A percentile compares a stretch with the other conserved stretches of the same genome.
Conservation (phyloP, 768 basidiomycete species). For the Exidia glandulosa region DNA sequence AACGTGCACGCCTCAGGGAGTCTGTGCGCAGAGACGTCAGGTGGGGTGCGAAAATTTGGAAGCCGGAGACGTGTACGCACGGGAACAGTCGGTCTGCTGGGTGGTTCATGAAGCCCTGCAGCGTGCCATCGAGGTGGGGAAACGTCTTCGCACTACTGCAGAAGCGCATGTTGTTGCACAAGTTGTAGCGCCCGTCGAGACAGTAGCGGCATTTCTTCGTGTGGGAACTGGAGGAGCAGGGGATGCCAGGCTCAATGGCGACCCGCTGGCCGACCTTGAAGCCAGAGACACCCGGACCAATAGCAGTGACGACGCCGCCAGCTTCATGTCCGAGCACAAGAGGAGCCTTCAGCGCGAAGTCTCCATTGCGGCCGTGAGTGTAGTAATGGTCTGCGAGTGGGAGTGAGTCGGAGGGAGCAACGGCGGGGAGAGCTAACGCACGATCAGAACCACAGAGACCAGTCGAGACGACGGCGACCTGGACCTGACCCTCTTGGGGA, state of each 20-base stretch:
- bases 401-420: not conserved
- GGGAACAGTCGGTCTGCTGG: constrained; percentile 78
- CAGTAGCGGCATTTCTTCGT: constrained; percentile 46
- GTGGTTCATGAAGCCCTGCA: constrained; percentile 82
- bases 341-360: constrained; percentile 76
- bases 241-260: constrained; percentile 87
- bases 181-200: constrained; percentile 74
- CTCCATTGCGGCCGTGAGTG: constrained; percentile 79
- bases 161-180: constrained; percentile 86
- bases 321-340: constrained; percentile 92
- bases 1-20: constrained; percentile 67
- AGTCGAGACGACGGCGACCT: constrained; percentile 70
- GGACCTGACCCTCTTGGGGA: constrained; percentile 61
- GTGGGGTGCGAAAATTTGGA: not conserved
- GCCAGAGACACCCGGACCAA: constrained; percentile 57
- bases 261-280: constrained; percentile 67
- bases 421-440: constrained; percentile 24
- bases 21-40: constrained; percentile 26
- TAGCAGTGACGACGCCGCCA: constrained; percentile 75
- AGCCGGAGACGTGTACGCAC: constrained; percentile 35
- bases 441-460: constrained; percentile 87
- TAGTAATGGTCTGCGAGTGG: constrained; percentile 74
- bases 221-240: constrained; percentile 47
- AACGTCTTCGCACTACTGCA: constrained; percentile 82
- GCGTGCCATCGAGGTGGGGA: constrained; percentile 87